Conservation (phyloP, 257 asterid species). For the Solanum etuberosum region DNA sequence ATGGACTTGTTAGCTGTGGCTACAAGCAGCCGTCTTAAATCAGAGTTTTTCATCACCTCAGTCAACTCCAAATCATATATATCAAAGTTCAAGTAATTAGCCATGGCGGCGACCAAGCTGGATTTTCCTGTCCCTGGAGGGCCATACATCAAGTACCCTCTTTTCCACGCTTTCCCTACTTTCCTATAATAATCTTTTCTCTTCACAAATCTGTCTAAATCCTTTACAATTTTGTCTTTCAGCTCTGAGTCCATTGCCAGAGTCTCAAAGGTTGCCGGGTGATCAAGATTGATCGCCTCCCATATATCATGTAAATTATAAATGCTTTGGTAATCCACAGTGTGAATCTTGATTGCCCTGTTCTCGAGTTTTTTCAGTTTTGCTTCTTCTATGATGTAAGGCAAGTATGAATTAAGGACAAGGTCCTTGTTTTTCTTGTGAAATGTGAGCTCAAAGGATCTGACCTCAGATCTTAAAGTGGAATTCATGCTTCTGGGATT, state of each 20-base stretch:
- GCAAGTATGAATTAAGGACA: slow-evolving; percentile 33
- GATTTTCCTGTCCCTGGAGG: slow-evolving; percentile 84
- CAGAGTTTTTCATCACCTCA: slow-evolving; percentile 38
- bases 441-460: slow-evolving; percentile 55
- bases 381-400: slow-evolving; percentile 19
- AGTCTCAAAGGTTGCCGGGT: slow-evolving; percentile 55
- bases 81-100: slow-evolving; percentile 55
- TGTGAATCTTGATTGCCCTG: slow-evolving; percentile 34
- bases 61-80: slow-evolving; percentile 60
- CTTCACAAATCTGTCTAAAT: slow-evolving; percentile 36
- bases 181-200: slow-evolving; percentile 44
- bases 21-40: slow-evolving; percentile 35
- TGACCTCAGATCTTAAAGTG: slow-evolving; percentile 22
- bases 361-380: slow-evolving; percentile 23
- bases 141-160: slow-evolving; percentile 68
- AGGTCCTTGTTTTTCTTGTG: slow-evolving; percentile 28
- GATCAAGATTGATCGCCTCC: slow-evolving; percentile 36
- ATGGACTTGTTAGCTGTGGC: slow-evolving; percentile 45
- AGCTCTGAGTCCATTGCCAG: slow-evolving; percentile 49
- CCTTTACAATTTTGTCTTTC: slow-evolving; percentile 32
- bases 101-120: slow-evolving; percentile 72
- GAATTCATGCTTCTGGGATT: slow-evolving; percentile 30
- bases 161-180: slow-evolving; percentile 68
- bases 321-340: slow-evolving; percentile 25
- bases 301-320: slow-evolving; percentile 26